phyloP scores from a whole-genome alignment of 768 basidiomycete genomes.

The Termitomyces sp. region DNA sequence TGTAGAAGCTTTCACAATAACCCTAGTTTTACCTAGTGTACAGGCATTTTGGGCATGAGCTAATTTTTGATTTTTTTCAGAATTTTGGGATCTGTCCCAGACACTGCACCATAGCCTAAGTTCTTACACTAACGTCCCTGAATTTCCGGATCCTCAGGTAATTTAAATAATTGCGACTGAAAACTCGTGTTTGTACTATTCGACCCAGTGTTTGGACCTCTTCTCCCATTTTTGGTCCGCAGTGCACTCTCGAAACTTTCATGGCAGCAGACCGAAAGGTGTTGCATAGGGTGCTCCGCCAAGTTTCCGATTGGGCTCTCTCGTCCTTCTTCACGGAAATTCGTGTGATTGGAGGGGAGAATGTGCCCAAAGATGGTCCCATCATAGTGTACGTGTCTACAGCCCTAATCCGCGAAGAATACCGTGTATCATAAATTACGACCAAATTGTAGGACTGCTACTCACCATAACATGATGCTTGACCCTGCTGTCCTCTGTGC shows the following conservation, averaged over 20 bases:
- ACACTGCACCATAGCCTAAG: too few species aligned
- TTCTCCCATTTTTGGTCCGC: not conserved
- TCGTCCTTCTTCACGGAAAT: slow-evolving; percentile 88
- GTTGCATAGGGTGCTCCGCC: slow-evolving; percentile 69
- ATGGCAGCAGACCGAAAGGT: slow-evolving; percentile 37
- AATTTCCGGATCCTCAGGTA: too few species aligned
- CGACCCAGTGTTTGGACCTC: not conserved
- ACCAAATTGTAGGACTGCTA: slow-evolving; percentile 53
- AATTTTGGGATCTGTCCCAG: too few species aligned
- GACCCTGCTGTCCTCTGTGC: slow-evolving; percentile 82
- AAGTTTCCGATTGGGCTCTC: slow-evolving; percentile 69
- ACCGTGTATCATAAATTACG: not conserved
- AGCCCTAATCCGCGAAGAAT: not conserved
- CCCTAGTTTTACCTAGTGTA: too few species aligned
- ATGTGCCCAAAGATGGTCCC: slow-evolving; percentile 86
- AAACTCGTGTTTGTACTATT: not conserved
- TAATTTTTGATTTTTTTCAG: too few species aligned
- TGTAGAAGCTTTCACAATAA: too few species aligned
- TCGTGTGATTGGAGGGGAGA: slow-evolving; percentile 81
- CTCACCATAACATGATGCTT: slow-evolving; percentile 95
- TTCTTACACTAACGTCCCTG: not conserved
- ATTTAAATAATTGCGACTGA: not conserved
- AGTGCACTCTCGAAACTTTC: not conserved
- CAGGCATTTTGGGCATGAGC: too few species aligned
- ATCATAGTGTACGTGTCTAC: slow-evolving; percentile 80